A percentile compares a stretch with the other conserved stretches of the same genome.
Evolutionary conservation across 331 rosid genomes (phyloP).

Genomic region (Saraca asoca): DNA sequence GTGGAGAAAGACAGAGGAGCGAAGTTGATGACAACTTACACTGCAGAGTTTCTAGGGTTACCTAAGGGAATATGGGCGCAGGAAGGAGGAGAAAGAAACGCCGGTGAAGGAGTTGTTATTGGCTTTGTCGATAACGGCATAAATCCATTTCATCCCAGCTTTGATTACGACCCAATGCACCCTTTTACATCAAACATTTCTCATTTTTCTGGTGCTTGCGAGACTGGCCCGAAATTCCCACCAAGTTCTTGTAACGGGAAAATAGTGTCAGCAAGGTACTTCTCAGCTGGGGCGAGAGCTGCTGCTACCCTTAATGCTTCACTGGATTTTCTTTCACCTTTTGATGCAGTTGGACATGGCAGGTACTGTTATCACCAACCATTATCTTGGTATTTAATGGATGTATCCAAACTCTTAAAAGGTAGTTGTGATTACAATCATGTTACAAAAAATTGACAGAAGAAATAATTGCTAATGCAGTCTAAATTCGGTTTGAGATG

Average conservation of each 20-base stretch:
- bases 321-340: conserved; percentile 81
- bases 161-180: conserved; percentile 46
- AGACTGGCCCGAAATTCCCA: conserved; percentile 66
- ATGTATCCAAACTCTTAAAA: not conserved
- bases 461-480: no score
- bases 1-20: conserved; percentile 88
- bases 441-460: no score
- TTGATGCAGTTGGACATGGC: conserved; percentile 88
- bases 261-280: conserved; percentile 69
- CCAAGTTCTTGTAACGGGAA: conserved; percentile 67
- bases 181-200: conserved; percentile 51
- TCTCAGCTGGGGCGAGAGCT: conserved; percentile 79
- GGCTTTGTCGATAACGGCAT: conserved; percentile 85
- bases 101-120: conserved; percentile 80
- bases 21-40: conserved; percentile 69
- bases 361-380: conserved; percentile 45
- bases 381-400: not conserved
- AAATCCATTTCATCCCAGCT: conserved; percentile 77
- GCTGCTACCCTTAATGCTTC: conserved; percentile 62
- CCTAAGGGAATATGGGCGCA: conserved; percentile 48
- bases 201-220: conserved; percentile 55
- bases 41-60: conserved; percentile 65
- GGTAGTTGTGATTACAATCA: no score
- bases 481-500: no score
- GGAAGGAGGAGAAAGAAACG: conserved; percentile 51